Base-by-base conservation (phyloP, 2,329 filamentous ascomycete genomes). In the Pyrenochaeta sp. region DNA sequence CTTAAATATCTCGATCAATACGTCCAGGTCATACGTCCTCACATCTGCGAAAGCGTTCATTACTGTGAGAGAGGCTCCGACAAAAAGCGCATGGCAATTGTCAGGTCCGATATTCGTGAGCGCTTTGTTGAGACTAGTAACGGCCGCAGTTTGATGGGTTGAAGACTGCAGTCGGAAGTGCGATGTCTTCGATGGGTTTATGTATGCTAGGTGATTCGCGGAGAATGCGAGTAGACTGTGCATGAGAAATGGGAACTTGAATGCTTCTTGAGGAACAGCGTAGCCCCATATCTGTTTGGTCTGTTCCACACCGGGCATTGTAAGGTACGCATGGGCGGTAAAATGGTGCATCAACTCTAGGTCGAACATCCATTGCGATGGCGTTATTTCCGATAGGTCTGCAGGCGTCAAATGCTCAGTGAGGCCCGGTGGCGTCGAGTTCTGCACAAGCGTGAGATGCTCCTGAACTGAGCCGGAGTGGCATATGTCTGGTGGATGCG, bases 221-320 rank as follows among this genome's bases (percentile, higher is more conserved):
- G 72, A 65, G 24, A 69, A 67, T 1, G 72, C 69, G 8, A 74
- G 48, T 3, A 75, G 61, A 6, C 65, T 64, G 41, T 74, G 68
- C 43, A 75, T 60, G 1, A 75, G 56, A 31, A 73, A 74, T 1
- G 47, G 47, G 35, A 69, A 55, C 9, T 61, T 53, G 29, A 64
- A 60, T 3, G 65, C 71, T 36, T 74, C 56, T 31, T 65, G 53
- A 3, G 71, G 68, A 8, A 72, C 59, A 2, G 57, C 50, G 26
- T 63, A 57, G 23, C 61, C 58, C 69, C 68, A 74, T n/a, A 63
- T 55, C 14, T 60, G 48, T 38, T 51, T 59, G 10, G 59, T 51
- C n/a, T 54, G 27, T n/a, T 60, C 54, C 17, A 44, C 23, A 3
- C 60, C 60, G 3, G 58, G 55, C 34, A 67, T 41, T 2, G 57